A percentile compares a stretch with the other conserved stretches of the same genome.
Evolutionary conservation across 73 alveolate species (phyloP).

Genomic region (Paramecium sexaurelia): DNA sequence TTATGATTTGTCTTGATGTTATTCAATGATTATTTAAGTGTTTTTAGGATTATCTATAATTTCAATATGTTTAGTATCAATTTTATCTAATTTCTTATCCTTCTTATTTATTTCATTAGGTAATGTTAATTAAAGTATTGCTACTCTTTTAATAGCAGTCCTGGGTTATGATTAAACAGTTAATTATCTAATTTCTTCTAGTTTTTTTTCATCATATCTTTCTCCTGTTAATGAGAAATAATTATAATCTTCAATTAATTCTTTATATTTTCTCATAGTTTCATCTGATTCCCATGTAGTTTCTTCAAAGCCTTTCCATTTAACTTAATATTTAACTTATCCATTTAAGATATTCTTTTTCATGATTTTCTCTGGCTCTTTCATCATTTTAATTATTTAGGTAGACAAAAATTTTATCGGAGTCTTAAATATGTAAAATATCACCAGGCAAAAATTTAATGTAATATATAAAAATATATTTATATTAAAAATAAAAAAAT

Average conservation of each 20-base stretch:
- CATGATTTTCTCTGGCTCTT: constrained; percentile 15
- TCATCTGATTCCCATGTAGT: constrained; percentile 50
- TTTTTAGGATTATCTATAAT: not conserved
- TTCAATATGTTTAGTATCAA: not conserved
- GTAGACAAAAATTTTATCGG: not conserved
- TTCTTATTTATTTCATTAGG: not conserved
- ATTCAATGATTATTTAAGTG: not conserved
- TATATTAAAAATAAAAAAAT: not conserved
- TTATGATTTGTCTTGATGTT: not conserved
- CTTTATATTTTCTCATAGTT: not conserved
- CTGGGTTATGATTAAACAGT: not conserved
- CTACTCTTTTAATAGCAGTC: constrained; percentile 24
- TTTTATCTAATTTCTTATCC: not conserved
- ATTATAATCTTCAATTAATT: constrained; percentile 20
- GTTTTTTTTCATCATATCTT: constrained; percentile 49
- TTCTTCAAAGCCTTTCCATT: constrained; percentile 53
- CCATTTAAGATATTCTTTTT: not conserved
- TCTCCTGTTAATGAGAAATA: constrained; percentile 38
- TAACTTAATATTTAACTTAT: not conserved
- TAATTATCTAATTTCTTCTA: constrained; percentile 16
- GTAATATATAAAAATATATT: not conserved
- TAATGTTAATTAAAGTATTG: not conserved
- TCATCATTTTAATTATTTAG: constrained; percentile 14
- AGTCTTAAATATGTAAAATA: not conserved
- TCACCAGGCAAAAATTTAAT: not conserved